Evolutionary conservation across 2,329 filamentous ascomycete genomes (phyloP).

Genomic region (Phialemoniopsis sp.): DNA sequence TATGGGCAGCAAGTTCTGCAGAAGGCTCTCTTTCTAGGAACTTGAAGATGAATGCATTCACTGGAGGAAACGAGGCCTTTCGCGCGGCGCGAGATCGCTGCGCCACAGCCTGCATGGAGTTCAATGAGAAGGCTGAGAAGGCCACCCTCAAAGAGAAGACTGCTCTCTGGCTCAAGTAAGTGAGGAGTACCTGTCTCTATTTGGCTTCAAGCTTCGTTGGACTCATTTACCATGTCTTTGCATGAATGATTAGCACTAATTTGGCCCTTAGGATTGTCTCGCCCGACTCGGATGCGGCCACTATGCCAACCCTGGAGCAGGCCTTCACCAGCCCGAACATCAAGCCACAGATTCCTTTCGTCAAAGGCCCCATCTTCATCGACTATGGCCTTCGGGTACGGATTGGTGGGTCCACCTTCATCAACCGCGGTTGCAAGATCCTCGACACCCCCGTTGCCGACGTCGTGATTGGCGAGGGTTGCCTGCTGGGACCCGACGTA

Average conservation of each 20-base stretch:
- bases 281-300: constrained; percentile 3
- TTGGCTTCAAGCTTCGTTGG: too few relatives aligned
- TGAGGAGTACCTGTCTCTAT: too few relatives aligned
- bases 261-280: not conserved
- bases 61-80: constrained; percentile 22
- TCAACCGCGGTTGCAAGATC: constrained; percentile 26
- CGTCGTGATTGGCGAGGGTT: constrained; percentile 23
- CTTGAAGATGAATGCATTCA: constrained; percentile 11
- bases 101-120: constrained; percentile 19
- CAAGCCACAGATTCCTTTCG: constrained; percentile 19
- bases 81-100: constrained; percentile 18
- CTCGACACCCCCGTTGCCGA: constrained; percentile 27
- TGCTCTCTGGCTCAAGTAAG: constrained; percentile 19
- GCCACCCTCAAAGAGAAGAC: constrained; percentile 16
- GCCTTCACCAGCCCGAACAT: constrained; percentile 17
- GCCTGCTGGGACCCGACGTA: constrained; percentile 24
- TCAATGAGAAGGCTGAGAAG: constrained; percentile 22
- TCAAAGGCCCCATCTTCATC: constrained; percentile 23
- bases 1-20: too few relatives aligned
- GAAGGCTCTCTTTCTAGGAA: too few relatives aligned
- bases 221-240: too few relatives aligned
- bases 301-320: constrained; percentile 6
- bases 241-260: too few relatives aligned
- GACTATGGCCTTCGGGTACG: constrained; percentile 26
- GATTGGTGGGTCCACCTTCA: constrained; percentile 22